These are phyloP conservation scores for Drosera spatulata DNA, from an alignment of 179 eudicot genomes.

Conservation along the genomic window DNA sequence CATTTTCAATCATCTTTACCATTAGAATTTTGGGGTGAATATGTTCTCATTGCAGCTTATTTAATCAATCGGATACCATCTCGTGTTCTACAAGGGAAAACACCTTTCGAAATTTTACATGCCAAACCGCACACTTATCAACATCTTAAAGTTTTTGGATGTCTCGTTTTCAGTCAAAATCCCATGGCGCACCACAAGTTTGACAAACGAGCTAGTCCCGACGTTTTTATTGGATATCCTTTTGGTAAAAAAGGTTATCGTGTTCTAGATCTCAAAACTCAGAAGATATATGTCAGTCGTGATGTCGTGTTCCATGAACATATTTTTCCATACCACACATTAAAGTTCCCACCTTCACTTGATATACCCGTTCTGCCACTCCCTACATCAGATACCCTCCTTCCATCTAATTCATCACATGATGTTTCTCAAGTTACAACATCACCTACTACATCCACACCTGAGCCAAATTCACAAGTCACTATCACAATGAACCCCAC, in stretches of 20 bases:
- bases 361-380: not conserved
- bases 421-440: too few species aligned
- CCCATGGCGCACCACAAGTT: not conserved
- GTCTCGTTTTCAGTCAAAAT: not conserved
- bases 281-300: not conserved
- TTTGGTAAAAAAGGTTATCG: not conserved
- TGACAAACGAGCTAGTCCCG: not conserved
- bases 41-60: slow-evolving; percentile 1
- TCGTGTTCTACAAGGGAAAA: not conserved
- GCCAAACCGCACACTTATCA: not conserved
- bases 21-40: not conserved
- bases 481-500: too few species aligned
- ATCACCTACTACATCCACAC: too few species aligned
- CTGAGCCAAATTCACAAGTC: too few species aligned
- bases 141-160: not conserved
- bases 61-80: not conserved
- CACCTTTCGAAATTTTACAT: not conserved
- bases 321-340: not conserved
- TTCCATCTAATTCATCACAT: too few species aligned
- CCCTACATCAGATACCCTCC: not conserved
- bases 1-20: not conserved
- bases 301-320: not conserved
- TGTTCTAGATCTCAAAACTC: not conserved
- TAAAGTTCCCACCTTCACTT: not conserved
- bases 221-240: not conserved